Evolutionary conservation across 2,329 filamentous ascomycete genomes (phyloP), one percentile per base, ranked within the genome.

Genomic region (Penicillium italicum): DNA sequence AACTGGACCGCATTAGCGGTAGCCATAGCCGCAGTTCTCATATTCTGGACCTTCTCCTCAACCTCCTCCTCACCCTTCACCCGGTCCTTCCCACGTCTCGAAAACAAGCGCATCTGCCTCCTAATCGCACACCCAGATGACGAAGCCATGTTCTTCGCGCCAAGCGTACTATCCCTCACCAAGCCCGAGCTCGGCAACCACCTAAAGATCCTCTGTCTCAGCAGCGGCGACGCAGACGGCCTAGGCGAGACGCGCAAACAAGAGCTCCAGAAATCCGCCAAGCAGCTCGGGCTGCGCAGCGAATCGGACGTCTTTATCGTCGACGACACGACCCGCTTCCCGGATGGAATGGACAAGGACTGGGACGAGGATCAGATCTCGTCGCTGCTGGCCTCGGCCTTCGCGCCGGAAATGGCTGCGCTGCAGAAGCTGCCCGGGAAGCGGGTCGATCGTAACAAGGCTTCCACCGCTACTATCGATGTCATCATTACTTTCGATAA

Each of bases 131-230:
- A 99, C 76, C 94, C 94, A 0, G 94, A 99, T 75, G 94, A 99
- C 69, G 94, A 99, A 79, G 94, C 93, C 73, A 99, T 99, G 94
- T 99, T 99, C 81, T 99, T 99, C 76, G 86, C 91, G 60, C 94
- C 94, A 0, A 89, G 91, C 0, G 80, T 97, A 14, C 81, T 95
- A 65, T 86, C 89, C n/a, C 82, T 99, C 55, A 93, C 91, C 18
- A 80, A 83, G 14, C 90, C 91, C 4, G 84, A 86, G 56, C 80
- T 88, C 20, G 89, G 90, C 4, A 97, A 99, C 75, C 91, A 95
- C 70, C 82, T 99, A 69, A 94, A 95, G 76, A 96, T 99, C 60
- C 77, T 97, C 53, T 99, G 94, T 76, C 78, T 99, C 61, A 95
- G 90, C 75, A 93, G 86, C 62, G 92, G 91, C 53, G 82, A 97